A percentile compares a stretch with the other conserved stretches of the same genome.
Evolutionary conservation across 2,329 filamentous ascomycete species (phyloP).

Genomic region (Furcasterigmium furcatum): DNA sequence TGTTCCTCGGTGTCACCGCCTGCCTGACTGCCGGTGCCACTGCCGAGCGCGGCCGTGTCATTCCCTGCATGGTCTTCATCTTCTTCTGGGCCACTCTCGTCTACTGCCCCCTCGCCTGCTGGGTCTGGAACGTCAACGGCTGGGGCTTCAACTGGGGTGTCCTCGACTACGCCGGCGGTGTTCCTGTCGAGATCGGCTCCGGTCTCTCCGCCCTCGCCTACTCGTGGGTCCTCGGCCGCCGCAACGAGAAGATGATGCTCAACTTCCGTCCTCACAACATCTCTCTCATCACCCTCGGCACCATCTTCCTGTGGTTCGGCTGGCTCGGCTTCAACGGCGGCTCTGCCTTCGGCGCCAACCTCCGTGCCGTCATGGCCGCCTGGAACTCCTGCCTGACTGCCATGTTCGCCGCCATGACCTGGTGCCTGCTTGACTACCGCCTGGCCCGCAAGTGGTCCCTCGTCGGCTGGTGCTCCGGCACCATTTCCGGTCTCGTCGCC

Average conservation of each 20-base stretch:
- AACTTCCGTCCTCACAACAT: conserved; percentile 99
- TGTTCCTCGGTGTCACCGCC: conserved; percentile 92
- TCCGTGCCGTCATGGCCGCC: conserved; percentile 92
- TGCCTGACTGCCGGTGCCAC: conserved; percentile 90
- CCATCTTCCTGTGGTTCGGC: conserved; percentile 94
- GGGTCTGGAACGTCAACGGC: conserved; percentile 93
- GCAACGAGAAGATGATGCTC: conserved; percentile 99
- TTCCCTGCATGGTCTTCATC: conserved; percentile 91
- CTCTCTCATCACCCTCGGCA: conserved; percentile 92
- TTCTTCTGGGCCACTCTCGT: conserved; percentile 97
- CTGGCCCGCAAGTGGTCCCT: conserved; percentile 91
- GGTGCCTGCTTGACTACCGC: conserved; percentile 94
- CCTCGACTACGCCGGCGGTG: conserved; percentile 93
- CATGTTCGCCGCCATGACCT: conserved; percentile 87
- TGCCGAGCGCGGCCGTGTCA: conserved; percentile 87
- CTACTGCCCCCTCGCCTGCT: conserved; percentile 95
- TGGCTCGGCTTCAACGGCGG: conserved; percentile 99
- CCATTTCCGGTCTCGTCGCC: conserved; percentile 68
- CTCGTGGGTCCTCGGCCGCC: conserved; percentile 90
- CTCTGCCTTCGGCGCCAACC: conserved; percentile 88
- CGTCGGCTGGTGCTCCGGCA: conserved; percentile 70
- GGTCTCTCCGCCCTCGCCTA: conserved; percentile 92
- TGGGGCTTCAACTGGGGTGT: conserved; percentile 92
- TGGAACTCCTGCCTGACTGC: conserved; percentile 97
- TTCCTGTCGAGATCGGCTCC: conserved; percentile 95